Base-by-base conservation (phyloP, 2,329 filamentous ascomycete species). In the Myriangium duriaei region DNA sequence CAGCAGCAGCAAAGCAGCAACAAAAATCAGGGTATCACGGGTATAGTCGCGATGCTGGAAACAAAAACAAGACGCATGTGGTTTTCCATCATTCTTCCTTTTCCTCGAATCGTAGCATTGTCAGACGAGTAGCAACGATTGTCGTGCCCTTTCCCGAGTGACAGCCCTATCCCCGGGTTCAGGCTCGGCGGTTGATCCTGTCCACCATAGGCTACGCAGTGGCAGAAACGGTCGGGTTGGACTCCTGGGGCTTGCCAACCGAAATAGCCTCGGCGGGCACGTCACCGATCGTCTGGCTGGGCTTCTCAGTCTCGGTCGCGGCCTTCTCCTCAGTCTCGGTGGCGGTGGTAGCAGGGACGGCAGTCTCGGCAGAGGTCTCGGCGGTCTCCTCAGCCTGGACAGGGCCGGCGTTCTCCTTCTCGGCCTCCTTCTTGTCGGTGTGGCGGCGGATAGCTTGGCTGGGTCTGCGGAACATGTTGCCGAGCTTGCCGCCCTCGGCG, bases 371-470 rank as follows among this genome's bases (percentile, higher is more conserved):
- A 16, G 40, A 26, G 42, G 47, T 44, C 11, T 30, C 32, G 18
- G 36, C 54, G 26, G 44, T 42, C 39, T 56, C 40, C 31, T 43
- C 53, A 12, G 57, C 55, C 41, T 58, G 57, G 39, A 56, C 49
- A n/a, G 56, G 51, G 26, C 53, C 39, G 26, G 45, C 44, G 24
- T 49, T 55, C 49, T 58, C 55, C 51, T 51, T 51, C 45, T 61
- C 59, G 42, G 37, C 32, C 49, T 58, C 55, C 51, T 51, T 51
- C 44, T 61, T 60, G 40, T 39, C 40, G 43, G 51, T 49, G 34
- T 55, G 54, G 53, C 60, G 61, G 54, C 56, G 59, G 44, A 53
- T 51, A 34, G 58, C 57, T 54, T 62, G 63, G 56, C 55, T 59
- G 48, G 57, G 51, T 18, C 55, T 57, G 47, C 61, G 60, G 48